phyloP scores from a whole-genome alignment of 1,284 basidiomycete species.

The Puccinia horiana region DNA sequence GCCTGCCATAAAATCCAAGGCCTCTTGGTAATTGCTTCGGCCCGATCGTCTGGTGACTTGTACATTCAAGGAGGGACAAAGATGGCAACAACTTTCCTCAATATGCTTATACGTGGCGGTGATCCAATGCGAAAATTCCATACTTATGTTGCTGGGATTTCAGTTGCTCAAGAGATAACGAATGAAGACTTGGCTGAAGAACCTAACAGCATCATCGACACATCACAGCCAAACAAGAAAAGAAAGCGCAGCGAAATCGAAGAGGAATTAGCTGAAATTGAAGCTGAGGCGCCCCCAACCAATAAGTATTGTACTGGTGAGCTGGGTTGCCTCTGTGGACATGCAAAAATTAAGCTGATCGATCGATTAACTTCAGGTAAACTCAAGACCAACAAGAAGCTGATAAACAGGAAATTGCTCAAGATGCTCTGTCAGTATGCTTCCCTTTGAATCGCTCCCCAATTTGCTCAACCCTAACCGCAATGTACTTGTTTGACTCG shows the following conservation, averaged over 20 bases:
- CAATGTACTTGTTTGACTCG: no score
- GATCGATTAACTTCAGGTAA: background rate
- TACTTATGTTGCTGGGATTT: background rate
- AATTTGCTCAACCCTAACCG: background rate
- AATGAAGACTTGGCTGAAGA: background rate
- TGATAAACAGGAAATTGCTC: background rate
- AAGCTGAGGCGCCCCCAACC: background rate
- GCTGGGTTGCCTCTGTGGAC: background rate
- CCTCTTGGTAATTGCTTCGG: background rate
- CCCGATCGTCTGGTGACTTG: background rate
- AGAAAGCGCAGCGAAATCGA: background rate
- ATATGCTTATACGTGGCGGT: background rate
- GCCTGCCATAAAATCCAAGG: background rate
- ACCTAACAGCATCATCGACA: background rate
- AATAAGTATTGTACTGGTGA: background rate
- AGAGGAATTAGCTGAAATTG: background rate
- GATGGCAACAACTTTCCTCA: background rate
- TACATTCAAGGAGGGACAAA: background rate
- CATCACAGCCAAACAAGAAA: background rate
- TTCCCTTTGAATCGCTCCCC: no score
- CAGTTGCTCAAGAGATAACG: background rate
- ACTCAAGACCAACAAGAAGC: slow-evolving; percentile 2
- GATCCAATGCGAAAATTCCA: slow-evolving; percentile 13
- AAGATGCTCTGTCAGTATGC: background rate
- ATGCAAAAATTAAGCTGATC: background rate